phyloP scores from a whole-genome alignment of 139 green algal genomes.

The Tetradesmus lagerheimii region DNA sequence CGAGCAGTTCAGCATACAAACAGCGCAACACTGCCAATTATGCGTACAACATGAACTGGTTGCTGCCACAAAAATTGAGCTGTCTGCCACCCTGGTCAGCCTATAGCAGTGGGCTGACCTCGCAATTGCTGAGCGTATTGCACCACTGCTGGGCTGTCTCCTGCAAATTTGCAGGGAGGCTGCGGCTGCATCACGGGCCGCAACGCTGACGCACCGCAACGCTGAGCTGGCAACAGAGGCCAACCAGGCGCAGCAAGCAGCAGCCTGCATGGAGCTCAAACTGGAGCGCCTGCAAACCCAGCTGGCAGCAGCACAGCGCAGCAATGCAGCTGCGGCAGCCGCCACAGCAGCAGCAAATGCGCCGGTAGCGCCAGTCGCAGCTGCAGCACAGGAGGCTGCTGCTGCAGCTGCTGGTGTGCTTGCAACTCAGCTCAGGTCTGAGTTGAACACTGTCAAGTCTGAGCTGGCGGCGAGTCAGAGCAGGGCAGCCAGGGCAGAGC shows the following conservation, averaged over 20 bases:
- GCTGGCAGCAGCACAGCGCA: constrained; percentile 1
- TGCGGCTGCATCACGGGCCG: not conserved
- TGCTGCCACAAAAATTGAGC: no score
- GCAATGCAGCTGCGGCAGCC: not conserved
- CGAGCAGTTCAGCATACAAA: not conserved
- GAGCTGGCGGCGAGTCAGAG: constrained; percentile 11
- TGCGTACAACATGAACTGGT: no score
- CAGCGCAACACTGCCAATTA: not conserved
- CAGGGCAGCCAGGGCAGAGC: constrained; percentile 31
- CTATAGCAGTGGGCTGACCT: no score
- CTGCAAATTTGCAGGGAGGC: constrained; percentile 7
- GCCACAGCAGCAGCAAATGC: not conserved
- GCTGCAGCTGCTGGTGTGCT: constrained; percentile 2
- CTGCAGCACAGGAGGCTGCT: not conserved
- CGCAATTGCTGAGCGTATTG: no score
- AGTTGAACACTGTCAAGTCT: not conserved
- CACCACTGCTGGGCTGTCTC: not conserved
- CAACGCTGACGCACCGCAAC: constrained; percentile 16
- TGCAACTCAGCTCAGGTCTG: constrained; percentile 6
- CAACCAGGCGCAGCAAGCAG: constrained; percentile 12
- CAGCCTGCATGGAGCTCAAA: constrained; percentile 27
- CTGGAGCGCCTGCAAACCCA: constrained; percentile 28
- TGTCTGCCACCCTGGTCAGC: no score
- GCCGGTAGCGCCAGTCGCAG: not conserved
- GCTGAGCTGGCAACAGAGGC: constrained; percentile 10